These are phyloP conservation scores for Saccharomycopsis sp. DNA, from an alignment of 805 yeast species.

Conservation along the genomic window DNA sequence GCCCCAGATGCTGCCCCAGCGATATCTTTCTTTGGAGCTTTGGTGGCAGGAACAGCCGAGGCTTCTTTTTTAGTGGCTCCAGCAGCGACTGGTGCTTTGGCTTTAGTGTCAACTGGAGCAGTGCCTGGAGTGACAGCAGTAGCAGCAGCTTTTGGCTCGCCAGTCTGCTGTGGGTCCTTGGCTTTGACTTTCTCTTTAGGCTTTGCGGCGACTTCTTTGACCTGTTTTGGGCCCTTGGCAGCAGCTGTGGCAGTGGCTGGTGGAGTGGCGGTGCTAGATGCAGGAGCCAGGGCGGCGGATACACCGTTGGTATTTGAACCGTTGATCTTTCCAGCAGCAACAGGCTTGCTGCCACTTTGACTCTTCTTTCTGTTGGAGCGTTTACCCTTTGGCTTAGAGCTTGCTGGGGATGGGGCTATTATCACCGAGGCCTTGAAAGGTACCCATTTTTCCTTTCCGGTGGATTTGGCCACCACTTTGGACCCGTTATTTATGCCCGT, in stretches of 20 bases:
- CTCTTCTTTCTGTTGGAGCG: slow-evolving; percentile 15
- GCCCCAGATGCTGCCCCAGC: background rate
- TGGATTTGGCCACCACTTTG: slow-evolving; percentile 22
- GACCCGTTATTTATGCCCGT: slow-evolving; percentile 20
- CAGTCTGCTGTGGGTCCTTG: background rate
- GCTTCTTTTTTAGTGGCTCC: background rate
- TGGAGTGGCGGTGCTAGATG: background rate
- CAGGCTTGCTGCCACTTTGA: background rate
- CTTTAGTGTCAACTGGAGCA: background rate
- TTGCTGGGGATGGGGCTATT: slow-evolving; percentile 14
- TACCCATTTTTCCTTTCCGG: slow-evolving; percentile 58
- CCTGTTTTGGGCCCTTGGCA: slow-evolving; percentile 7
- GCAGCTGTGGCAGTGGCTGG: background rate
- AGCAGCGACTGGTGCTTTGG: background rate
- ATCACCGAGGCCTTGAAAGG: slow-evolving; percentile 58
- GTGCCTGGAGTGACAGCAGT: background rate
- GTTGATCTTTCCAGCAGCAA: background rate
- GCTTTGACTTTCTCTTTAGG: background rate
- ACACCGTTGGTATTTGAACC: background rate
- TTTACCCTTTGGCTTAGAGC: slow-evolving; percentile 8
- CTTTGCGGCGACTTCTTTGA: slow-evolving; percentile 3
- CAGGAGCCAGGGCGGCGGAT: background rate
- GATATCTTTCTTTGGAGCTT: background rate
- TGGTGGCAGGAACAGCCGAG: background rate
- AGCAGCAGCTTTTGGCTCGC: background rate